Base-by-base conservation (phyloP, 1,284 basidiomycete species). In the Cryptococcus sp. region DNA sequence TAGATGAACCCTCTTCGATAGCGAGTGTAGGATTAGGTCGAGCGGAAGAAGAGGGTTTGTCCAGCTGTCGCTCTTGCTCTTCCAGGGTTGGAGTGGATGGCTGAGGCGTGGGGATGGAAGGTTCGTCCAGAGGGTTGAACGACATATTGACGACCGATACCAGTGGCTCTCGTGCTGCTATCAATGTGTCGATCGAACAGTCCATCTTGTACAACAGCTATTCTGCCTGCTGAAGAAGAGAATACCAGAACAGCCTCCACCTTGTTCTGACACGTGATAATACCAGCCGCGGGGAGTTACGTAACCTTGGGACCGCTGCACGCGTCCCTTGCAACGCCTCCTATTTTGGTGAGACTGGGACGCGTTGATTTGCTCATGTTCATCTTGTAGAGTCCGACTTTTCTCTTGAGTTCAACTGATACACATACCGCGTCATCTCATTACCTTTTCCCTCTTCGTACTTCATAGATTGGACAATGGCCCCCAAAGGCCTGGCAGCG, bases 401-500 rank as follows among this genome's bases (percentile, higher is more conserved):
- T 35, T 35, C 2, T 13, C 30, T 35, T 35, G 30, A 3, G 4
- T 35, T 4, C 30, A 35, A 35, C 42, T 22, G 11, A 23, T 39
- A 20, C 17, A 8, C 19, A 19, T 50, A 20, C 38, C 16, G 48
- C 35, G 20, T 27, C 10, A 42, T 45, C 30, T 19, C 39, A n/a
- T n/a, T 50, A 22, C 40, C 35, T 4, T 1, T 17, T n/a, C 19
- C 41, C 41, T 22, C 27, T 11, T 27, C 20, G 20, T 45, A 45
- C 5, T 17, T 16, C 22, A 15, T 17, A 45, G 11, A 47, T 5
- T 19, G 46, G 46, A 50, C 35, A 38, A 59, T 59, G 57, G 52
- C 57, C 10, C 52, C 57, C 6, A 59, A 77, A 60, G 69, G 68
- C 25, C 71, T 82, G 19, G 80, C 80, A 27, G 77, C 75, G 5